A percentile compares a stretch with the other conserved stretches of the same genome.
Evolutionary conservation across 2,329 filamentous ascomycete species (phyloP).

Genomic region (Epichloe sp.): DNA sequence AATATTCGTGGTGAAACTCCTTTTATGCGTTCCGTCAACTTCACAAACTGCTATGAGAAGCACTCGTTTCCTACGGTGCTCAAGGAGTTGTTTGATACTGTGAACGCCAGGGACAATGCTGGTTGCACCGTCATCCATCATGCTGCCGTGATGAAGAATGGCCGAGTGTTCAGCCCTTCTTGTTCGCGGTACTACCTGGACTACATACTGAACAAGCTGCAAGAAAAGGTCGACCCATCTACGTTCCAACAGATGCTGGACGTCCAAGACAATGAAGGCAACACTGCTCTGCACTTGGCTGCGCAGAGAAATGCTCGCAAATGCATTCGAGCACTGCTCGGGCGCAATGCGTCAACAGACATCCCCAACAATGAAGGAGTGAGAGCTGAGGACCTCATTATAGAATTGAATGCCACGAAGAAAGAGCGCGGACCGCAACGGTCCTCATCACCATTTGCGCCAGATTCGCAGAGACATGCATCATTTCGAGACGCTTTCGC

Average conservation of each 20-base stretch:
- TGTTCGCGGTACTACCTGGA: constrained; percentile 91
- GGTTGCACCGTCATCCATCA: constrained; percentile 90
- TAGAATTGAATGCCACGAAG: constrained; percentile 55
- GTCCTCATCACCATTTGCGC: constrained; percentile 62
- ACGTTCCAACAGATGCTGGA: constrained; percentile 71
- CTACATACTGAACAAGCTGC: constrained; percentile 74
- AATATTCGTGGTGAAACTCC: constrained; percentile 75
- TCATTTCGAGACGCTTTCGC: constrained; percentile 37
- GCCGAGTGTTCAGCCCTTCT: constrained; percentile 68
- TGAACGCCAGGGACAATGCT: constrained; percentile 65
- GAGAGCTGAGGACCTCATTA: constrained; percentile 74
- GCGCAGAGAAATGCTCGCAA: constrained; percentile 81
- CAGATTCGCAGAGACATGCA: constrained; percentile 44
- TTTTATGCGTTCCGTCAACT: constrained; percentile 85
- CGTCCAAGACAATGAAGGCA: constrained; percentile 70
- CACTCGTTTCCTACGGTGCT: constrained; percentile 77
- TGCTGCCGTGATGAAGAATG: constrained; percentile 76
- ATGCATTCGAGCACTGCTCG: constrained; percentile 67
- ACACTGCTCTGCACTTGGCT: constrained; percentile 66
- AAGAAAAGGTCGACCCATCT: constrained; percentile 61
- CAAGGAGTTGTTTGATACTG: constrained; percentile 69
- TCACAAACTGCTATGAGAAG: constrained; percentile 95
- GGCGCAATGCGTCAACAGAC: constrained; percentile 69
- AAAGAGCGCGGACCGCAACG: constrained; percentile 56
- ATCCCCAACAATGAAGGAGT: constrained; percentile 72